Evolutionary conservation across 306 rosid species (phyloP).

Genomic region (Chamaecrista fasciculata): DNA sequence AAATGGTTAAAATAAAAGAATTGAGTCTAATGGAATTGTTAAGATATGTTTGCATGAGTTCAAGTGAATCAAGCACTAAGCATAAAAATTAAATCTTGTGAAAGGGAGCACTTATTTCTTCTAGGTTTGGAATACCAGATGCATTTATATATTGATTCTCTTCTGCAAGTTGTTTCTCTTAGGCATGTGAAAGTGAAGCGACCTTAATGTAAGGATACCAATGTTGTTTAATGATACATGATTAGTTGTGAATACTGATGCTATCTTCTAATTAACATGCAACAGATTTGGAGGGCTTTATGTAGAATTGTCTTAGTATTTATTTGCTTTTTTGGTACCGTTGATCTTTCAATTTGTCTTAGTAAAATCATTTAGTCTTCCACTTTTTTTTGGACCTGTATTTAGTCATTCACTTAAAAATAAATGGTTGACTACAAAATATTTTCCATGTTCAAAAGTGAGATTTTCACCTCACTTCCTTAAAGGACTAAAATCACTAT

Average conservation of each 20-base stretch:
- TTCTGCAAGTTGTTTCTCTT: constrained; percentile 15
- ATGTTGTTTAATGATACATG: constrained; percentile 1
- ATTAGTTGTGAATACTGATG: too few species aligned
- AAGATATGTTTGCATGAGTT: constrained; percentile 15
- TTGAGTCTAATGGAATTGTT: constrained; percentile 8
- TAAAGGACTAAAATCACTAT: too few species aligned
- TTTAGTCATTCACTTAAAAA: too few species aligned
- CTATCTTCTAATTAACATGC: constrained; percentile 26
- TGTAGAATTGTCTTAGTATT: not conserved
- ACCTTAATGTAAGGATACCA: not conserved
- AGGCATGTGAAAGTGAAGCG: constrained; percentile 14
- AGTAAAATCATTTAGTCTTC: too few species aligned
- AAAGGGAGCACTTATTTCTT: not conserved
- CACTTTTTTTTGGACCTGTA: too few species aligned
- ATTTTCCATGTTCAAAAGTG: too few species aligned
- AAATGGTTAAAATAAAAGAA: constrained; percentile 10
- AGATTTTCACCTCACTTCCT: too few species aligned
- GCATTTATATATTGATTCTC: constrained; percentile 1
- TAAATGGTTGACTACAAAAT: too few species aligned
- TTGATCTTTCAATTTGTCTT: not conserved
- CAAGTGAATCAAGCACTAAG: constrained; percentile 7
- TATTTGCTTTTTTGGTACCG: not conserved
- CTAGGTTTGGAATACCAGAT: constrained; percentile 21
- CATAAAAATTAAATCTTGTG: not conserved
- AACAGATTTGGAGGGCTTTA: not conserved